Evolutionary conservation across 495 filamentous ascomycete genomes (phyloP).

Genomic region (Aspergillus bridgeri): DNA sequence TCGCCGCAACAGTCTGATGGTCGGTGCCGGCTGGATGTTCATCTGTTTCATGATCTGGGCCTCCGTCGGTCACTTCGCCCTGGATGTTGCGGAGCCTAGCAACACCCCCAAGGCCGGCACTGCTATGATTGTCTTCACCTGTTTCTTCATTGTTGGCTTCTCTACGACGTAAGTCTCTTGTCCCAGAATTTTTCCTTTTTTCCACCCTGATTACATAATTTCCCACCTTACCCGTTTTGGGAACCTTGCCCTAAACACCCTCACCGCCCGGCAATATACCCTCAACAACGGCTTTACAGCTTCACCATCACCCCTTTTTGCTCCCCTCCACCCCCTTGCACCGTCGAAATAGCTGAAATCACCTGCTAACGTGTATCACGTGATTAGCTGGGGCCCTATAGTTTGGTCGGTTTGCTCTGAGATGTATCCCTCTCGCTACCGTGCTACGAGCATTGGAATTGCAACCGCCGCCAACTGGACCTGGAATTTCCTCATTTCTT

Average conservation of each 20-base stretch:
- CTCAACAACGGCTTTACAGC: no score
- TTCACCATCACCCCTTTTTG: no score
- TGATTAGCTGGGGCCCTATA: constrained; percentile 62
- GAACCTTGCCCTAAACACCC: no score
- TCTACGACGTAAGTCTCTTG: constrained; percentile 51
- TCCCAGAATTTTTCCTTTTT: no score
- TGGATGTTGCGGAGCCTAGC: constrained; percentile 49
- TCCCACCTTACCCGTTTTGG: no score
- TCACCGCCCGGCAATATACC: no score
- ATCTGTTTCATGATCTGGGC: constrained; percentile 73
- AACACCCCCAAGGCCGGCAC: constrained; percentile 58
- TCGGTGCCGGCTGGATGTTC: constrained; percentile 66
- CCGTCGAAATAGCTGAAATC: no score
- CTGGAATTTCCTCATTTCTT: constrained; percentile 84
- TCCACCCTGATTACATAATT: no score
- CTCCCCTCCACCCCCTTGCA: no score
- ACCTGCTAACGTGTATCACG: no score
- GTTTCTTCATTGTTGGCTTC: constrained; percentile 62
- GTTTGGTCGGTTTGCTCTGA: constrained; percentile 79
- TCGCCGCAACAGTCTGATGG: constrained; percentile 63
- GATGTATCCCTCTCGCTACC: constrained; percentile 75
- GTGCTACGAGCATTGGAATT: constrained; percentile 70
- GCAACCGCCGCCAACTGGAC: constrained; percentile 84
- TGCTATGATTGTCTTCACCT: constrained; percentile 73
- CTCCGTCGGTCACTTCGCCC: constrained; percentile 59